phyloP scores from a whole-genome alignment of 148 eudicot genomes.

The Bassia scoparia region DNA sequence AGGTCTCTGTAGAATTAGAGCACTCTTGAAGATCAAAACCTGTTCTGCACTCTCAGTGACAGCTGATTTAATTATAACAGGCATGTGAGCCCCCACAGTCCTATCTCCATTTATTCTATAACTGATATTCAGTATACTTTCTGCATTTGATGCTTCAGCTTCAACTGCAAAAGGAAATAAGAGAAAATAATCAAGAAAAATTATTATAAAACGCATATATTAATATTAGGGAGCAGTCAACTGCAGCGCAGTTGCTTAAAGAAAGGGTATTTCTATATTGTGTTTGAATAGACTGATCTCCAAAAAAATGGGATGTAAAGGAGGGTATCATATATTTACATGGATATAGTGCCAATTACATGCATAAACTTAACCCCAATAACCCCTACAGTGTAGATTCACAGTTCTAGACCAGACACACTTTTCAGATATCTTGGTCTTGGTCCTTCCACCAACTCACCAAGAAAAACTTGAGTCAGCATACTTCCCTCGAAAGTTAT shows the following conservation, averaged over 20 bases:
- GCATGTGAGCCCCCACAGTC: constrained; percentile 76
- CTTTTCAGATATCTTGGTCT: background rate
- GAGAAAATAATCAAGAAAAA: constrained; percentile 8
- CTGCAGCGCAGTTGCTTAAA: background rate
- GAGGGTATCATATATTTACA: no score
- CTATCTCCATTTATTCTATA: constrained; percentile 70
- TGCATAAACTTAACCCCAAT: background rate
- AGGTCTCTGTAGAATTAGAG: constrained; percentile 75
- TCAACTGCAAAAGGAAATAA: constrained; percentile 44
- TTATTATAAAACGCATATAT: background rate
- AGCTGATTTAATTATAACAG: constrained; percentile 37
- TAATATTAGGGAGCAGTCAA: background rate
- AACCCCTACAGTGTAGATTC: background rate
- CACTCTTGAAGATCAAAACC: constrained; percentile 69
- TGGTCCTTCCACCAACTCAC: constrained; percentile 1
- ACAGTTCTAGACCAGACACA: background rate
- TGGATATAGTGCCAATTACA: background rate
- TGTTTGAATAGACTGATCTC: background rate
- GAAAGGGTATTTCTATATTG: background rate
- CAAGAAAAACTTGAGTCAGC: background rate
- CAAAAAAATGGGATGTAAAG: no score
- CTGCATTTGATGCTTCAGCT: constrained; percentile 38
- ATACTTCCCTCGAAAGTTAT: background rate
- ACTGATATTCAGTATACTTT: constrained; percentile 67
- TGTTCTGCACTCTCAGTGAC: constrained; percentile 31